A percentile compares a stretch with the other conserved stretches of the same genome.
phyloP scores from a whole-genome alignment of 1,139 yeast genomes.

The Geotrichum carabidarum region DNA sequence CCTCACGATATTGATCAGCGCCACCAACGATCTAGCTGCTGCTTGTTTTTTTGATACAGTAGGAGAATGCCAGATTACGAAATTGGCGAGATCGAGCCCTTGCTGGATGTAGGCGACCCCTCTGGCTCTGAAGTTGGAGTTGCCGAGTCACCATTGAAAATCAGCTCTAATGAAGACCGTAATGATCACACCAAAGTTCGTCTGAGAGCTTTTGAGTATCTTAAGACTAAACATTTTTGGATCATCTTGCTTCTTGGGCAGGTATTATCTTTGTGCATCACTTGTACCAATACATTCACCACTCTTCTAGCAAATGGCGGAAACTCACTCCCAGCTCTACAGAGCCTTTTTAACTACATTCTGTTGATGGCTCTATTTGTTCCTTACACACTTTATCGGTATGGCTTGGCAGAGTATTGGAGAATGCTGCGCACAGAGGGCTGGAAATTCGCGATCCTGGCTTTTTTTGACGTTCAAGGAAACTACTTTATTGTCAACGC shows the following conservation, averaged over 20 bases:
- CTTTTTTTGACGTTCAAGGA: constrained; percentile 45
- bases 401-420: constrained; percentile 38
- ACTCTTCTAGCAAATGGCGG: constrained; percentile 39
- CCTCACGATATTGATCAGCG: too few species aligned
- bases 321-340: constrained; percentile 43
- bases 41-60: too few species aligned
- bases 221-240: constrained; percentile 39
- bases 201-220: constrained; percentile 31
- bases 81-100: too few species aligned
- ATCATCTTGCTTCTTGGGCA: constrained; percentile 42
- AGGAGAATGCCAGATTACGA: too few species aligned
- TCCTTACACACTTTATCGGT: constrained; percentile 39
- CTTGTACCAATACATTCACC: constrained; percentile 43
- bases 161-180: too few species aligned
- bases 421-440: constrained; percentile 35
- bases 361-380: constrained; percentile 38
- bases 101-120: too few species aligned
- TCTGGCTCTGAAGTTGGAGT: too few species aligned
- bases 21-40: too few species aligned
- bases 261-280: constrained; percentile 40
- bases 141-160: too few species aligned
- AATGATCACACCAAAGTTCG: not conserved
- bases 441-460: constrained; percentile 43
- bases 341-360: constrained; percentile 41
- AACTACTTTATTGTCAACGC: constrained; percentile 45